These are phyloP conservation scores for Phialemoniopsis sp. DNA, from an alignment of 2,329 filamentous ascomycete genomes.

Conservation along the genomic window DNA sequence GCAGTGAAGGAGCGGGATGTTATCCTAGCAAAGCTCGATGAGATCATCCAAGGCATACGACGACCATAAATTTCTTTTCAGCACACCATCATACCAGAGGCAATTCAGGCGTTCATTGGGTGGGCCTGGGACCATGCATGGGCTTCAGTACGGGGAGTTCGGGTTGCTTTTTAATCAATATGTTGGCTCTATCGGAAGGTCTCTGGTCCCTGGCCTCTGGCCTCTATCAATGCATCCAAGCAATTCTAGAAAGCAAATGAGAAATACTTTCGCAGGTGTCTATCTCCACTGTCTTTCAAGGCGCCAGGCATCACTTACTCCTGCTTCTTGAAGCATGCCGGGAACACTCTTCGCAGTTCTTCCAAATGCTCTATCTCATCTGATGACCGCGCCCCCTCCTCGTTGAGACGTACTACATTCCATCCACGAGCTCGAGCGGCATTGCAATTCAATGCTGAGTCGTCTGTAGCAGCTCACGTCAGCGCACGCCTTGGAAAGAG, in stretches of 20 bases:
- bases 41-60: slow-evolving; percentile 55
- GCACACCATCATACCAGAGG: background rate
- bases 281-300: background rate
- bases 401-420: slow-evolving; percentile 81
- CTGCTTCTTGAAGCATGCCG: slow-evolving; percentile 76
- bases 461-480: slow-evolving; percentile 51
- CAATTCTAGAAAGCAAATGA: too few species aligned
- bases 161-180: too few species aligned
- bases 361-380: slow-evolving; percentile 69
- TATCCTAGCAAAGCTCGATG: slow-evolving; percentile 55
- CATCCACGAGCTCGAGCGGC: slow-evolving; percentile 78
- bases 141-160: background rate
- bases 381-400: slow-evolving; percentile 65
- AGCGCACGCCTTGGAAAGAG: background rate
- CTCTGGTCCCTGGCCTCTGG: too few species aligned
- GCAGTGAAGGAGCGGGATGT: slow-evolving; percentile 61
- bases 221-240: too few species aligned
- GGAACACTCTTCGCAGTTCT: slow-evolving; percentile 72
- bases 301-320: too few species aligned
- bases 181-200: too few species aligned
- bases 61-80: slow-evolving; percentile 39
- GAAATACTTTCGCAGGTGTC: too few species aligned
- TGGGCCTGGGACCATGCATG: background rate
- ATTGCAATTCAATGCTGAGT: slow-evolving; percentile 78
- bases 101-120: slow-evolving; percentile 1